Percentiles rank a stretch among this genome's conserved stretches.
phyloP scores from a whole-genome alignment of 1,284 basidiomycete species.

The Pseudozyma thailandica region DNA sequence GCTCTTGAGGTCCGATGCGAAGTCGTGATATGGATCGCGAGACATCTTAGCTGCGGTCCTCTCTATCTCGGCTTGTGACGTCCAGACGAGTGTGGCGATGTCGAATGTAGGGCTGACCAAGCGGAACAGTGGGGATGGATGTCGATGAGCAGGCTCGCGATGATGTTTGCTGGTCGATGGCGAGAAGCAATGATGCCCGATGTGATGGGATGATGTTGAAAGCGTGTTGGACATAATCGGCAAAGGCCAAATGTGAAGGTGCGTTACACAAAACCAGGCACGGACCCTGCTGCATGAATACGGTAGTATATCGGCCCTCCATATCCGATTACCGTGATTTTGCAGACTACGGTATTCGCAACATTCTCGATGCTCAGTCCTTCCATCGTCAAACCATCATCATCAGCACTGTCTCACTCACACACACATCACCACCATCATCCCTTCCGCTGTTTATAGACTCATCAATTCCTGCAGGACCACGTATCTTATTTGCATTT shows the following conservation, averaged over 20 bases:
- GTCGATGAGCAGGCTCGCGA: no score
- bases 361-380: no score
- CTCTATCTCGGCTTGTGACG: no score
- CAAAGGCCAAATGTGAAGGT: no score
- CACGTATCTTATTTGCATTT: no score
- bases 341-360: not conserved
- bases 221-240: constrained; percentile 11
- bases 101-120: no score
- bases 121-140: no score
- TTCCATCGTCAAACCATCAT: constrained; percentile 5
- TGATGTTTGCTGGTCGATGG: no score
- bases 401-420: not conserved
- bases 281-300: constrained; percentile 11
- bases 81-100: no score
- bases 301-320: no score
- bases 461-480: no score
- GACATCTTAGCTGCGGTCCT: constrained; percentile 47
- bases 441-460: not conserved
- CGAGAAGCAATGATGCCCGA: constrained; percentile 9
- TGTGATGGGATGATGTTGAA: constrained; percentile 3
- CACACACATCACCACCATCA: not conserved
- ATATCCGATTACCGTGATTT: constrained; percentile 17
- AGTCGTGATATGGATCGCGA: constrained; percentile 64
- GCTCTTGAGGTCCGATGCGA: constrained; percentile 58
- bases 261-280: constrained; percentile 10